Base-by-base conservation (phyloP, 176 grass and related monocot species). In the Ensete glaucum region DNA sequence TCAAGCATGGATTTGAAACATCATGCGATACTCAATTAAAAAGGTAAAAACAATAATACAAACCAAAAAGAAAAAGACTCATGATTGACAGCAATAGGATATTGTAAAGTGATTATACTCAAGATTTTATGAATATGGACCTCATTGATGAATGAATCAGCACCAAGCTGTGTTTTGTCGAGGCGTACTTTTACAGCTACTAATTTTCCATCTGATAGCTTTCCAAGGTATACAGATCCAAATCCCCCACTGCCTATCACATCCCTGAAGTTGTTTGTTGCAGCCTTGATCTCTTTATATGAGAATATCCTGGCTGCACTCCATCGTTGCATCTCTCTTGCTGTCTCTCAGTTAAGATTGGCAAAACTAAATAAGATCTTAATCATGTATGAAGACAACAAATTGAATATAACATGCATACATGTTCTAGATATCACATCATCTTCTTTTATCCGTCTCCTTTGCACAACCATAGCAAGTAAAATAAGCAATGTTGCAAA, bases 181-280 rank as follows among this genome's bases (percentile, higher is more conserved):
- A 34, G 70, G 23, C 82, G 76, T 22, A 83, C 82, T 83, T 83
- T 83, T 12, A 79, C 82, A 22, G 82, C 76, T 72, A 83, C 76
- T 74, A 83, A 69, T 70, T 83, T 83, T 54, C 82, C 76, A 50
- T 72, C 75, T 52, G 58, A 72, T 62, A 83, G 51, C 65, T 83
- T 83, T 24, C 82, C 76, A 16, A 74, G 72, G 75, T 78, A 83
- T 57, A 83, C 75, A 17, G 82, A 83, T 13, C 82, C 82, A 59
- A 83, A 83, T 15, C 75, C 67, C 69, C 82, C 82, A 27, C 64
- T 67, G 17, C 82, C 69, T n/a, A 83, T 73, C 22, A 83, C 69
- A 78, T 83, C 82, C 29, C 73, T 83, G 27, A 83, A 83, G 60
- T 83, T 83, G 53, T 83, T 83, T 66, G 82, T 83, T 25, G 74